Percentiles rank a stretch among this genome's conserved stretches.
Conservation (phyloP, 2,329 filamentous ascomycete genomes). For the Nigrospora osmanthi region DNA sequence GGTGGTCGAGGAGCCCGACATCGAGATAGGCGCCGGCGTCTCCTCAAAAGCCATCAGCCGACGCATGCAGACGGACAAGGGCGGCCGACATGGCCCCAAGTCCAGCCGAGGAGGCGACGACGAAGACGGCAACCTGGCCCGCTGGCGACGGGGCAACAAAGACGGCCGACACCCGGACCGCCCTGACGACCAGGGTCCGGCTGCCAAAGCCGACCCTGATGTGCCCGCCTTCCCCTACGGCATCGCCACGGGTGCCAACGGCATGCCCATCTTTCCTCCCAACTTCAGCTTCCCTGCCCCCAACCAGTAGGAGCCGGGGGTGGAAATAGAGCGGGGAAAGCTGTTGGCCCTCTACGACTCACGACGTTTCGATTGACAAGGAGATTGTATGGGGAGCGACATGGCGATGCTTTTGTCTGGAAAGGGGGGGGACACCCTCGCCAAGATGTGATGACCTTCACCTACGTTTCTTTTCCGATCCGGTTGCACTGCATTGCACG, state of each 20-base stretch:
- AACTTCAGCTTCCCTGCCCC: conserved; percentile 32
- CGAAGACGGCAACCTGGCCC: conserved; percentile 16
- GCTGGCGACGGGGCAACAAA: conserved; percentile 18
- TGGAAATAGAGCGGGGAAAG: neutral
- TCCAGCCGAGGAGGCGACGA: conserved; percentile 38
- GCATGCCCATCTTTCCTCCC: conserved; percentile 41
- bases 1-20: conserved; percentile 94
- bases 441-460: too few species aligned
- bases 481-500: too few species aligned
- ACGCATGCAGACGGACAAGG: conserved; percentile 62
- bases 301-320: conserved; percentile 8
- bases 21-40: conserved; percentile 95
- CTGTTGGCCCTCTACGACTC: too few species aligned
- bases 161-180: conserved; percentile 10
- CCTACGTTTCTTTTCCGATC: too few species aligned
- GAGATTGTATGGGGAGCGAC: too few species aligned
- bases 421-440: too few species aligned
- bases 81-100: conserved; percentile 56
- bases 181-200: conserved; percentile 12
- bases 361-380: too few species aligned
- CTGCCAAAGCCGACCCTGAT: conserved; percentile 17
- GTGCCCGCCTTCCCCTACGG: conserved; percentile 33
- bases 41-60: conserved; percentile 81
- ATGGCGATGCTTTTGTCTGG: too few species aligned
- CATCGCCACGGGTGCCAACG: conserved; percentile 35